These are phyloP conservation scores for Schwanniomyces sp. DNA, from an alignment of 805 yeast genomes.

Conservation along the genomic window DNA sequence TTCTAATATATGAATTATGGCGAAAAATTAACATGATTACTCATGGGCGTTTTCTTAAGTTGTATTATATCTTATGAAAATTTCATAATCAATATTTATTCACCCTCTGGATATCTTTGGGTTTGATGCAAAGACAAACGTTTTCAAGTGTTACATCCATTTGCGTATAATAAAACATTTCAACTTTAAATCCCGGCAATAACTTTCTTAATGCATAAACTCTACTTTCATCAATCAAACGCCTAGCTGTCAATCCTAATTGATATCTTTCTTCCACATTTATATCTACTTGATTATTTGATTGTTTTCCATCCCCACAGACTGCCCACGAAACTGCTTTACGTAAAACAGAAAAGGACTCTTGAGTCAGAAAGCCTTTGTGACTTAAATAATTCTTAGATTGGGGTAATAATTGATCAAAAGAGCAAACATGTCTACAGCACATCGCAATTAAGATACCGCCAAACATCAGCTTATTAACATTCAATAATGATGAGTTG, in stretches of 20 bases:
- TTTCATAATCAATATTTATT: too few species aligned
- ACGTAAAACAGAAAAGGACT: constrained; percentile 49
- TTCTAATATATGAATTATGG: too few species aligned
- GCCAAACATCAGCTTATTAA: constrained; percentile 21
- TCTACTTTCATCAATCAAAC: constrained; percentile 75
- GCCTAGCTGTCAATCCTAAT: constrained; percentile 67
- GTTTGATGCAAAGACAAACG: constrained; percentile 43
- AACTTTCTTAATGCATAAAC: constrained; percentile 41
- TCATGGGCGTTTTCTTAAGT: too few species aligned
- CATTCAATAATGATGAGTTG: constrained; percentile 27
- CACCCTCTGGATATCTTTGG: background rate
- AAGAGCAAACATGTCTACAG: constrained; percentile 82
- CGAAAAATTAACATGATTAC: too few species aligned
- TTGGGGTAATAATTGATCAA: constrained; percentile 50
- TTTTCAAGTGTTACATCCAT: constrained; percentile 68
- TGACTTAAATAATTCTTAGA: constrained; percentile 40
- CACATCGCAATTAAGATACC: constrained; percentile 89
- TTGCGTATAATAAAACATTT: constrained; percentile 60
- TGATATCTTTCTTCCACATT: constrained; percentile 47
- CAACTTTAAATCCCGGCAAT: constrained; percentile 41
- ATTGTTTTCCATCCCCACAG: constrained; percentile 54
- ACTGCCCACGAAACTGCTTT: constrained; percentile 90
- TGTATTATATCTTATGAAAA: too few species aligned
- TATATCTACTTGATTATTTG: constrained; percentile 42
- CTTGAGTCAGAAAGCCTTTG: constrained; percentile 29